Percentiles rank a stretch among this genome's conserved stretches.
Conservation (phyloP, 371 early-diverging fungal species). For the Apophysomyces elegans region DNA sequence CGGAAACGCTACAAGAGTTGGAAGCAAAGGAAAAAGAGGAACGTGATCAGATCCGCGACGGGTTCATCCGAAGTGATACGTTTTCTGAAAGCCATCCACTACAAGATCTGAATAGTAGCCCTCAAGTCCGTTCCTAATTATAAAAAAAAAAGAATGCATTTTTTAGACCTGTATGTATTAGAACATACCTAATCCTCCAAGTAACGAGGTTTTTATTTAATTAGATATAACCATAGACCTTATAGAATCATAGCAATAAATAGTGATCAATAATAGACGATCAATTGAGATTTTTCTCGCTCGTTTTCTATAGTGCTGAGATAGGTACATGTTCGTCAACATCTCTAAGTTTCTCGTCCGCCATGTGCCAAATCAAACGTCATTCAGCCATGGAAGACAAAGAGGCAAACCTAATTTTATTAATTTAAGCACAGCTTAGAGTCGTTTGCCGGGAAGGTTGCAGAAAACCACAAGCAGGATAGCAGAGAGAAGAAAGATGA, state of each 20-base stretch:
- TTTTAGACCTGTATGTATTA: too few species aligned
- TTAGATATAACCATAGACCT: too few species aligned
- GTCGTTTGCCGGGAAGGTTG: conserved; percentile 38
- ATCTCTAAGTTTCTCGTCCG: too few species aligned
- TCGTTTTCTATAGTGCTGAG: too few species aligned
- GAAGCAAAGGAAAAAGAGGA: conserved; percentile 34
- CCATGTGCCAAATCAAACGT: too few species aligned
- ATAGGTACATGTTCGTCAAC: too few species aligned
- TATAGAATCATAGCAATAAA: not conserved
- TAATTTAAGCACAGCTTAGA: conserved; percentile 20
- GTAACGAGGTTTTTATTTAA: too few species aligned
- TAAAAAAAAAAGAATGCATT: too few species aligned
- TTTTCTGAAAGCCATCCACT: conserved; percentile 21
- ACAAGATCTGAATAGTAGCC: not conserved
- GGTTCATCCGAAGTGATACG: conserved; percentile 29
- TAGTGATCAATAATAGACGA: not conserved
- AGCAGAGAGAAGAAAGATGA: conserved; percentile 24
- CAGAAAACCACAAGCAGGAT: conserved; percentile 37
- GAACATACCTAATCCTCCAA: too few species aligned
- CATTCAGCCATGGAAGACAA: too few species aligned
- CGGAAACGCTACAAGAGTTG: conserved; percentile 36
- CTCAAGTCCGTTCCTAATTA: not conserved
- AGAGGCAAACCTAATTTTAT: too few species aligned
- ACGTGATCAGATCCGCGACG: conserved; percentile 42
- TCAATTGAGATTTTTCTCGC: too few species aligned